Evolutionary conservation across 345 rosid species (phyloP).

Genomic region (Diplotaxis tenuifolia): DNA sequence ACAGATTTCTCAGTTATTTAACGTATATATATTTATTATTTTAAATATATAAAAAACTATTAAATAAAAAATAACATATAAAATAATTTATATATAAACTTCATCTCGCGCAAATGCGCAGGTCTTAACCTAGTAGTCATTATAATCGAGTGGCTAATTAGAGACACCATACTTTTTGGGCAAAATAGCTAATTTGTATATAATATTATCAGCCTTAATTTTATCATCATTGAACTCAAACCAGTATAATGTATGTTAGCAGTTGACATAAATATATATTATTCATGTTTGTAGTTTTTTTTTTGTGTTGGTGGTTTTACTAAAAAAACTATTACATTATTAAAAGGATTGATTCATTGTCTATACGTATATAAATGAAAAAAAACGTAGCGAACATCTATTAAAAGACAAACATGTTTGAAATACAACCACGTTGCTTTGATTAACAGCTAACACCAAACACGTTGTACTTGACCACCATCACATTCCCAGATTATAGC

Average conservation of each 20-base stretch:
- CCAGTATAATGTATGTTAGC: background rate
- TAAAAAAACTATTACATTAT: background rate
- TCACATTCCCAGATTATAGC: background rate
- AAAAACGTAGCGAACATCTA: background rate
- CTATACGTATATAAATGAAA: background rate
- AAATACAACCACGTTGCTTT: slow-evolving; percentile 3
- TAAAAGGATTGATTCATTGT: background rate
- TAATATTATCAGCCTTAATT: background rate
- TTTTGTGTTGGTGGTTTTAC: background rate
- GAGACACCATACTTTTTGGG: background rate
- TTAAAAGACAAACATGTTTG: slow-evolving; percentile 19
- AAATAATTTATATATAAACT: too few species aligned
- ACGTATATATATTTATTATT: too few species aligned
- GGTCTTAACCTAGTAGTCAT: too few species aligned
- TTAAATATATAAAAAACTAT: too few species aligned
- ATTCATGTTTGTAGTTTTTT: background rate
- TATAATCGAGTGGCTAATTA: background rate
- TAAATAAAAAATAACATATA: too few species aligned
- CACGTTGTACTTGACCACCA: slow-evolving; percentile 23
- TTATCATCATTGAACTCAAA: background rate
- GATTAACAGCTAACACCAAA: slow-evolving; percentile 23
- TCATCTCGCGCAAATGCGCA: too few species aligned
- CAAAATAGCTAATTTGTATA: background rate
- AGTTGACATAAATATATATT: background rate
- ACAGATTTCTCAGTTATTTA: too few species aligned